Evolutionary conservation across 768 basidiomycete species (phyloP).

Genomic region (Trametopsis cervina): DNA sequence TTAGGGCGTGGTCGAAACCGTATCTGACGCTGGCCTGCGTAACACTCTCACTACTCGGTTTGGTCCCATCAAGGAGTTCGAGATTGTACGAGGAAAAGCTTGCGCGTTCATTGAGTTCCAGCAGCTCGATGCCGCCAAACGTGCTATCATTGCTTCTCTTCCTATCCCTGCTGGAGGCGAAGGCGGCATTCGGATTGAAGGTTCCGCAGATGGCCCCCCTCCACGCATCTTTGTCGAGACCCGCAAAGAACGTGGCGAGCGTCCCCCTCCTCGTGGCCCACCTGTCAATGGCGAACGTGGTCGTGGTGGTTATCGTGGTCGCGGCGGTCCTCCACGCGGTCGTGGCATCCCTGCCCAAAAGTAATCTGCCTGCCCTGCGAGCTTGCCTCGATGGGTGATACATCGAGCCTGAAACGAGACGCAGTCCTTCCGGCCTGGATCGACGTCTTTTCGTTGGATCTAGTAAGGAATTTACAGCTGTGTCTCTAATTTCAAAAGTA

Average conservation of each 20-base stretch:
- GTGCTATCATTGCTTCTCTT: conserved; percentile 75
- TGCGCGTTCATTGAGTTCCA: conserved; percentile 94
- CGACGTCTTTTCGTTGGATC: not conserved
- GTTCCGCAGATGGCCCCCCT: conserved; percentile 40
- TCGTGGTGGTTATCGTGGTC: conserved; percentile 42
- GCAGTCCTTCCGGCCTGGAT: conserved; percentile 15
- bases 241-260: conserved; percentile 86
- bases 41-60: conserved; percentile 53
- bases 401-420: conserved; percentile 1
- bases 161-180: conserved; percentile 70
- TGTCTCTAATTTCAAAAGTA: conserved; percentile 11
- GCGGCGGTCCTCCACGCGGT: conserved; percentile 38
- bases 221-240: conserved; percentile 76
- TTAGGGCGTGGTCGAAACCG: conserved; percentile 66
- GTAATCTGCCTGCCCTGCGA: conserved; percentile 6
- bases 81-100: conserved; percentile 81
- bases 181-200: conserved; percentile 75
- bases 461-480: not conserved
- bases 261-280: conserved; percentile 57
- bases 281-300: conserved; percentile 45
- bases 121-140: conserved; percentile 69
- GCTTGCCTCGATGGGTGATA: not conserved
- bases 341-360: conserved; percentile 28
- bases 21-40: conserved; percentile 45
- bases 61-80: conserved; percentile 79